A percentile compares a stretch with the other conserved stretches of the same genome.
phyloP scores from a whole-genome alignment of 768 basidiomycete species.

The Pholiota conissans region DNA sequence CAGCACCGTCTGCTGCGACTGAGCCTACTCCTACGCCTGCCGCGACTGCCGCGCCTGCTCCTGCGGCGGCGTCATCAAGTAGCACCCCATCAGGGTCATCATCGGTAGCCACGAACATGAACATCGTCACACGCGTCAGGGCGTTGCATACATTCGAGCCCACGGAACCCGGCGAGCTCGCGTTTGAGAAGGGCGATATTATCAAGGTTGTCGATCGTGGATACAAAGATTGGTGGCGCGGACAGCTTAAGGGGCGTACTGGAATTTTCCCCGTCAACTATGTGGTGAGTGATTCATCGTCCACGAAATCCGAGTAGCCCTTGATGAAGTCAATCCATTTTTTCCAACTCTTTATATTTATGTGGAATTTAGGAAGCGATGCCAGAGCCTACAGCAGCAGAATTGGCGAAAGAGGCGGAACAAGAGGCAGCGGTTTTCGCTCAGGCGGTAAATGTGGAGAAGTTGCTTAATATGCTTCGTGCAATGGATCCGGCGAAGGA shows the following conservation, averaged over 20 bases:
- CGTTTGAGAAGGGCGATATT: conserved; percentile 89
- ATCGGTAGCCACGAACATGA: conserved; percentile 19
- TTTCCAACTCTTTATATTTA: too few species aligned
- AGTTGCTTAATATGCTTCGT: conserved; percentile 72
- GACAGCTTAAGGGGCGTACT: conserved; percentile 85
- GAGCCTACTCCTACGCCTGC: conserved; percentile 11
- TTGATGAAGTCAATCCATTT: not conserved
- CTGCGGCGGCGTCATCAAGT: conserved; percentile 18
- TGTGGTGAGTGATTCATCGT: conserved; percentile 55
- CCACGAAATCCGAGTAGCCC: too few species aligned
- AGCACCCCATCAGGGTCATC: conserved; percentile 7
- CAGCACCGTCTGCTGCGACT: conserved; percentile 1
- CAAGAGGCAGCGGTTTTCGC: conserved; percentile 87
- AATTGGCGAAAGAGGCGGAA: conserved; percentile 80
- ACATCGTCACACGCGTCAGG: conserved; percentile 77
- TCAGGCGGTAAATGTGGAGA: conserved; percentile 84
- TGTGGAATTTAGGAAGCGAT: conserved; percentile 87
- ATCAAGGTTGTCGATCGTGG: conserved; percentile 94
- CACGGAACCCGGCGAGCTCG: conserved; percentile 85
- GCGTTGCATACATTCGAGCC: conserved; percentile 90
- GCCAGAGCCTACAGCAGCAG: conserved; percentile 77
- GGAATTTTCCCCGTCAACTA: conserved; percentile 98
- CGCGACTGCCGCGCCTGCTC: conserved; percentile 10
- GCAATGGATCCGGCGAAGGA: conserved; percentile 74
- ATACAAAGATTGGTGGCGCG: conserved; percentile 97